Evolutionary conservation across 345 rosid genomes (phyloP), one percentile per base, ranked within the genome.

Genomic region (Syzygium oleosum): DNA sequence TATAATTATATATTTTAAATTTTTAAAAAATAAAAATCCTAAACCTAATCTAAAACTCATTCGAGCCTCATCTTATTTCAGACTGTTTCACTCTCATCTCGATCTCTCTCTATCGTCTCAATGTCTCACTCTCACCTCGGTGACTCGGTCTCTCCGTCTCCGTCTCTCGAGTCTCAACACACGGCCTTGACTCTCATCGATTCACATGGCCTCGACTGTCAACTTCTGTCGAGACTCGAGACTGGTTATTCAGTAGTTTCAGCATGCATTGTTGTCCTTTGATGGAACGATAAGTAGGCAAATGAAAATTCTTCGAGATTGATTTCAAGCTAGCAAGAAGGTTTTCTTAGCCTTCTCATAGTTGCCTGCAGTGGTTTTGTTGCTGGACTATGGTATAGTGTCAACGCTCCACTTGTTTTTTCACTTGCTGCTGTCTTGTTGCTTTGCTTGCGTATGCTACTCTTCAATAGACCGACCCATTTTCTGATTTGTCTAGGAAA

Each of bases 241-340:
- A 98, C 98, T 49, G 98, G 99, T 85, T 98, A 98, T 88, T 98
- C 99, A 85, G 98, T 98, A 84, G 99, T 98, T 90, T 96, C 98
- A 53, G 98, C 99, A 53, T 96, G 96, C 88, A 94, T 98, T 85
- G 94, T 98, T 80, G 92, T 95, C 25, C 95, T 96, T 88, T 96
- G 98, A 54, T 92, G 94, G 96, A 93, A 94, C 84, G 98, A 94
- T 89, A 94, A 92, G 89, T 88, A 91, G 58, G 87, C 84, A 59
- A 92, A 88, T 90, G 92, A 87, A 85, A 87, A 85, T 91, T 92
- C 95, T 88, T 89, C 91, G 68, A 90, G 93, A 88, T 89, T 94
- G 94, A 89, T 89, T 86, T 93, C 98, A 84, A 89, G 92, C 68
- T 91, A 96, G 96, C 88, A 86, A 85, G 98, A 98, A 94, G 98